phyloP scores from a whole-genome alignment of 2,329 filamentous ascomycete genomes.

The Claviceps lovelessii region DNA sequence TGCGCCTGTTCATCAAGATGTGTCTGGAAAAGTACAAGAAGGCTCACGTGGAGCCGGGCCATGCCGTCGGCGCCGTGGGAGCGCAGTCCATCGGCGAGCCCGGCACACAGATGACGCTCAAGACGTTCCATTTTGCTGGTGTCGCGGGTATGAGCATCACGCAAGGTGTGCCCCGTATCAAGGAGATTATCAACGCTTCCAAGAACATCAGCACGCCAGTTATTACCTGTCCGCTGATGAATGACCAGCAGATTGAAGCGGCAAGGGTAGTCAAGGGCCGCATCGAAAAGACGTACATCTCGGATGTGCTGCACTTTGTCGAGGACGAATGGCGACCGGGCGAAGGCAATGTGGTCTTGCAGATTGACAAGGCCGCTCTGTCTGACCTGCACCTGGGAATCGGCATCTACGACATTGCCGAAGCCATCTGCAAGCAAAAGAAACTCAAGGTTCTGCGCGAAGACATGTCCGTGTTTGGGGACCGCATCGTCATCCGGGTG shows the following conservation, averaged over 20 bases:
- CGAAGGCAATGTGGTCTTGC: conserved; percentile 52
- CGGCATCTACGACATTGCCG: conserved; percentile 54
- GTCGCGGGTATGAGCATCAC: conserved; percentile 99
- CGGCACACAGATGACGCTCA: conserved; percentile 96
- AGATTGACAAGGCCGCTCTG: conserved; percentile 67
- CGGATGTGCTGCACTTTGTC: conserved; percentile 65
- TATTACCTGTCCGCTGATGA: conserved; percentile 73
- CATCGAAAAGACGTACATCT: conserved; percentile 87
- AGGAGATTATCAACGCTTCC: conserved; percentile 98
- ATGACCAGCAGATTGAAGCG: conserved; percentile 57
- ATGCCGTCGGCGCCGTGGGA: conserved; percentile 89
- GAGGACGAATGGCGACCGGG: conserved; percentile 75
- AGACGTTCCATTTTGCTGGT: conserved; percentile 99
- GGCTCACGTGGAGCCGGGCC: conserved; percentile 84
- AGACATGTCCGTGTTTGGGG: conserved; percentile 45
- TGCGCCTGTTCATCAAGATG: conserved; percentile 62
- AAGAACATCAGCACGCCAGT: conserved; percentile 88
- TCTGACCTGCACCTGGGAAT: conserved; percentile 72
- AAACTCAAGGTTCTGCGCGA: conserved; percentile 61
- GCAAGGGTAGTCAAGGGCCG: conserved; percentile 85
- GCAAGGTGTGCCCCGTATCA: conserved; percentile 97
- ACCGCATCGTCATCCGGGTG: conserved; percentile 61
- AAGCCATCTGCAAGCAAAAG: conserved; percentile 64
- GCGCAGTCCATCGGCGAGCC: conserved; percentile 97
- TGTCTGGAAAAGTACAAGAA: conserved; percentile 84